Base-by-base conservation (phyloP, 2,329 filamentous ascomycete genomes). In the Apiospora sp. region DNA sequence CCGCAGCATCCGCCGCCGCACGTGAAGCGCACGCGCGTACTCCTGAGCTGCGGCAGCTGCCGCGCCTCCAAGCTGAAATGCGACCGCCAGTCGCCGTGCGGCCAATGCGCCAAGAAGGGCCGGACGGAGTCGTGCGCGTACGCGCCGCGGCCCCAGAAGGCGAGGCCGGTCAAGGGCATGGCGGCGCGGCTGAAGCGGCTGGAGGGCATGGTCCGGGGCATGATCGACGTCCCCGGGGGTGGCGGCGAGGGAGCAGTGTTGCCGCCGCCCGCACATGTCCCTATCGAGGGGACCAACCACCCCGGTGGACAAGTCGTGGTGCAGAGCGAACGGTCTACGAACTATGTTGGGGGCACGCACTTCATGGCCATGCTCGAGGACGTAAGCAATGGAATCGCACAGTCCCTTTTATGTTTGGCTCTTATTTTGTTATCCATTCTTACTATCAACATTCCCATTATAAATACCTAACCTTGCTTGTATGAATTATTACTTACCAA, bases 291-390 rank as follows among this genome's bases (percentile, higher is more conserved):
- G 78, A 14, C 78, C 73, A 34, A 58, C 27, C 27, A 27, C 5
- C 71, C 74, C 5, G 71, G 75, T 1, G 86, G 83, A 0, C 83
- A 87, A 71, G 82, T 89, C 8, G 82, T 89, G 6, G 82, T 89
- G 27, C 80, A 82, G 30, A 82, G 85, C 2, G 78, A 83, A 48
- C 80, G 80, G 69, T 83, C 82, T 13, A 85, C 84, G 58, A 88
- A 85, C 5, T 91, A 89, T 75, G 85, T 91, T 5, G 89, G 89
- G 1, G 88, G 88, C 4, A 90, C 89, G 64, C 88, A 91, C 73
- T 90, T 88, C 75, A 87, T 90, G 82, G 89, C 89, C 2, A 89
- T 91, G 79, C 80, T 91, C 14, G 87, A 90, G 76, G 87, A 91
- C 82, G 88, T 90, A 75, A 83, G 86, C 30, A 22, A 7, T 6